Conservation (phyloP, 768 basidiomycete species). For the Paxillus rubicundulus region DNA sequence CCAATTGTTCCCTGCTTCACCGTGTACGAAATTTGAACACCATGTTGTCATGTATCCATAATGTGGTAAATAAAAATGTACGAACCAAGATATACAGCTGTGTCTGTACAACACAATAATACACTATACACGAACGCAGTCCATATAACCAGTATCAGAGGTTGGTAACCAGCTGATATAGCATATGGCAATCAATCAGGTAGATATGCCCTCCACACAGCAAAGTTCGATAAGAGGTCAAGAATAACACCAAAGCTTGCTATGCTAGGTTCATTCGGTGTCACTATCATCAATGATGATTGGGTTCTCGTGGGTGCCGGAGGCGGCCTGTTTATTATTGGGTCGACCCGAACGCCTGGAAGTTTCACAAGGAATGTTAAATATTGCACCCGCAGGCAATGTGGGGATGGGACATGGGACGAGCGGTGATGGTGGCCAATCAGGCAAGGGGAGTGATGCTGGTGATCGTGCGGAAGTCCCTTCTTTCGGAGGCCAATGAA, state of each 20-base stretch:
- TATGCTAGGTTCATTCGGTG: slow-evolving; percentile 7
- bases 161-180: too few relatives aligned
- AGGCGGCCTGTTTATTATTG: background rate
- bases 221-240: background rate
- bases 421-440: background rate
- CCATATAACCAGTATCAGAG: background rate
- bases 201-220: background rate
- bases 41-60: background rate
- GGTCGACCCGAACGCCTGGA: slow-evolving; percentile 4
- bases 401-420: background rate
- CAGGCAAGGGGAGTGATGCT: background rate
- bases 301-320: slow-evolving; percentile 18
- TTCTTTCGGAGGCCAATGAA: slow-evolving; percentile 2
- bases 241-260: background rate
- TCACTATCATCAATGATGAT: slow-evolving; percentile 26
- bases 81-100: background rate
- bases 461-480: background rate
- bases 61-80: background rate
- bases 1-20: background rate
- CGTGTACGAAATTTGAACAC: background rate
- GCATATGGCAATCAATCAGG: too few relatives aligned
- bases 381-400: background rate
- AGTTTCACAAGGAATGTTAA: background rate
- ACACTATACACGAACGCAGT: background rate
- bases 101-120: background rate